Evolutionary conservation across 73 alveolate genomes (phyloP).

Genomic region (Tetrahymena thermophila): DNA sequence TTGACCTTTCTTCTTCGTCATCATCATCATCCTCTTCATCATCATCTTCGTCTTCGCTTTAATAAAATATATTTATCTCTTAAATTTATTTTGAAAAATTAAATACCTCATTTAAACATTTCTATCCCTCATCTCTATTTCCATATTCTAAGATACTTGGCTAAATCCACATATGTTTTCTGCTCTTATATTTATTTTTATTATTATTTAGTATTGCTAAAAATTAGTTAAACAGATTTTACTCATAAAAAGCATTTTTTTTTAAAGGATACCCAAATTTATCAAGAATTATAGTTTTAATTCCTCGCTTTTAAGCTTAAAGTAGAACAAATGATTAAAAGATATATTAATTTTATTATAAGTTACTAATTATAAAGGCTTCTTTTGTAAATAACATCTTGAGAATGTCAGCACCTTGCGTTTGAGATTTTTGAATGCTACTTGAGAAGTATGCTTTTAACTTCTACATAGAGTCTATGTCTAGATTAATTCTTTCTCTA

Average conservation of each 20-base stretch:
- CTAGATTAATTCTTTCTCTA: neutral
- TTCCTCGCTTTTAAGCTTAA: neutral
- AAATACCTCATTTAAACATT: neutral
- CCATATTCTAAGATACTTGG: neutral
- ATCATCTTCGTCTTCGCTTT: neutral
- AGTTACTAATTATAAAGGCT: neutral
- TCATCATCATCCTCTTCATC: neutral
- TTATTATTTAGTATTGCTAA: neutral
- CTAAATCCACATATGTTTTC: neutral
- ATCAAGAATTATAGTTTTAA: neutral
- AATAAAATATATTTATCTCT: neutral
- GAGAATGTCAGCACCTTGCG: neutral
- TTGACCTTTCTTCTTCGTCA: neutral
- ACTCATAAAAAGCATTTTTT: neutral
- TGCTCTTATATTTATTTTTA: neutral
- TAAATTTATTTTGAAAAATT: neutral
- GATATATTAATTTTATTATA: neutral
- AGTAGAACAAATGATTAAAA: neutral
- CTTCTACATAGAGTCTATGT: neutral
- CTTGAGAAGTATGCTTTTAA: neutral
- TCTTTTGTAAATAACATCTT: neutral
- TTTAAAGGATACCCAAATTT: neutral
- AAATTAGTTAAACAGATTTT: neutral
- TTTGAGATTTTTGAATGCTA: neutral
- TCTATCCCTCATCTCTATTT: neutral